Evolutionary conservation across 2,329 filamentous ascomycete species (phyloP).

Genomic region (Dryadomyces sulphureus): DNA sequence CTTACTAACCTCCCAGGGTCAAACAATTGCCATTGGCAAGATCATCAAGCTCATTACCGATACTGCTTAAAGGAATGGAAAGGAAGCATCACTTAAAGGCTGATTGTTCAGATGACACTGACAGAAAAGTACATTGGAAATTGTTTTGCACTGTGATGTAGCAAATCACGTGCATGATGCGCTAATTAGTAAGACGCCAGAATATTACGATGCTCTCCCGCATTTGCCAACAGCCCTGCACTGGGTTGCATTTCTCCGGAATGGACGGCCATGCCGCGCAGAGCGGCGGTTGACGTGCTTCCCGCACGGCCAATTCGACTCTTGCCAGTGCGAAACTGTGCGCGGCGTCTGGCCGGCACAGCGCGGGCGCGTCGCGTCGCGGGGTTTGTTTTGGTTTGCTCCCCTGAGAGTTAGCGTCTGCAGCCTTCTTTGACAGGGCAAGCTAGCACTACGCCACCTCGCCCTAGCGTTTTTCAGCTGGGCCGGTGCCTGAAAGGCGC

Average conservation of each 20-base stretch:
- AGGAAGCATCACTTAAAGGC: too few relatives aligned
- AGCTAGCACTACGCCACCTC: not conserved
- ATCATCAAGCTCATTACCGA: slow-evolving; percentile 67
- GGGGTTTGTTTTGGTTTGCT: not conserved
- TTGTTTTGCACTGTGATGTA: too few relatives aligned
- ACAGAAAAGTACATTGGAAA: too few relatives aligned
- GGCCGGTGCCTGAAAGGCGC: not conserved
- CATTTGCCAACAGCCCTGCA: not conserved
- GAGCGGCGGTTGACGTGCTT: not conserved
- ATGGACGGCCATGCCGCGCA: not conserved
- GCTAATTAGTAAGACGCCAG: too few relatives aligned
- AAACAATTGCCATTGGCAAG: slow-evolving; percentile 99
- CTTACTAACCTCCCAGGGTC: slow-evolving; percentile 43
- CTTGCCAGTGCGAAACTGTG: too few relatives aligned
- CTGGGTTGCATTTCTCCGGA: not conserved
- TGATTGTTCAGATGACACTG: too few relatives aligned
- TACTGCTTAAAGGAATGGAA: not conserved
- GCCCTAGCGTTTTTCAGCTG: not conserved
- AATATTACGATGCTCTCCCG: too few relatives aligned
- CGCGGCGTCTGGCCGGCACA: too few relatives aligned
- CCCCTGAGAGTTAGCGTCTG: not conserved
- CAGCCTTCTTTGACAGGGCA: not conserved
- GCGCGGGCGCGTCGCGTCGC: too few relatives aligned
- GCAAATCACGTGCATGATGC: too few relatives aligned
- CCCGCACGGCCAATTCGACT: not conserved